Percentiles rank a stretch among this genome's conserved stretches.
These are phyloP conservation scores for Ustilago hordei DNA, from an alignment of 1,284 basidiomycete genomes.

Conservation along the genomic window DNA sequence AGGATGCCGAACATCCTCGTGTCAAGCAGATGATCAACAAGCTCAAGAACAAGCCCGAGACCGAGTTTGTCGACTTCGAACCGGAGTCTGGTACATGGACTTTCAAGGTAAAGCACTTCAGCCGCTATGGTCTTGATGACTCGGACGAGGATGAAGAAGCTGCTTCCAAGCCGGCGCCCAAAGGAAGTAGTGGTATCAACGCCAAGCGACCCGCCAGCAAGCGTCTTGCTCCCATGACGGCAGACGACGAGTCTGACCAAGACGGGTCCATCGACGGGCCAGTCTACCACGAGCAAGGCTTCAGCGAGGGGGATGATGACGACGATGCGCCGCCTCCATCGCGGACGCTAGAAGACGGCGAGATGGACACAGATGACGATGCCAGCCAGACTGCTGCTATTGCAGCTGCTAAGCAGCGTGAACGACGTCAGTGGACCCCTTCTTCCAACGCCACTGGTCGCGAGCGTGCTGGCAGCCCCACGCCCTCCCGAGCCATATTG, in stretches of 20 bases:
- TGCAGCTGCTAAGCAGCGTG: slow-evolving; percentile 38
- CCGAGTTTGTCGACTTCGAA: slow-evolving; percentile 86
- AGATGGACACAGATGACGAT: slow-evolving; percentile 48
- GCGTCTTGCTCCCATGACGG: slow-evolving; percentile 37
- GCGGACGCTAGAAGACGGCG: slow-evolving; percentile 43
- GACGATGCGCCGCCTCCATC: slow-evolving; percentile 54
- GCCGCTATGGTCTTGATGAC: slow-evolving; percentile 69
- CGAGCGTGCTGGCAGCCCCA: slow-evolving; percentile 40
- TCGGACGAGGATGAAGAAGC: slow-evolving; percentile 59
- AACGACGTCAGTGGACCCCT: slow-evolving; percentile 43
- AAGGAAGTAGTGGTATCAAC: slow-evolving; percentile 17
- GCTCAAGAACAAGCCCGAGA: slow-evolving; percentile 85
- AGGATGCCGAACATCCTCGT: slow-evolving; percentile 80
- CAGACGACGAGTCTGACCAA: slow-evolving; percentile 23
- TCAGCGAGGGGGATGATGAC: slow-evolving; percentile 29
- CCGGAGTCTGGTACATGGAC: slow-evolving; percentile 87
- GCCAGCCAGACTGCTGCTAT: slow-evolving; percentile 38
- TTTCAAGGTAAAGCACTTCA: slow-evolving; percentile 92
- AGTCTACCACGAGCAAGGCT: slow-evolving; percentile 8
- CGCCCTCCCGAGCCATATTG: slow-evolving; percentile 45
- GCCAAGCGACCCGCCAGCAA: slow-evolving; percentile 40
- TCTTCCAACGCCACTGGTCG: slow-evolving; percentile 34
- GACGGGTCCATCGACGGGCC: slow-evolving; percentile 19
- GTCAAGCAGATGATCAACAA: slow-evolving; percentile 82
- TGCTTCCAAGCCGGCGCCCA: slow-evolving; percentile 16